phyloP scores from a whole-genome alignment of 495 filamentous ascomycete species.

The Bombardia bombarda region DNA sequence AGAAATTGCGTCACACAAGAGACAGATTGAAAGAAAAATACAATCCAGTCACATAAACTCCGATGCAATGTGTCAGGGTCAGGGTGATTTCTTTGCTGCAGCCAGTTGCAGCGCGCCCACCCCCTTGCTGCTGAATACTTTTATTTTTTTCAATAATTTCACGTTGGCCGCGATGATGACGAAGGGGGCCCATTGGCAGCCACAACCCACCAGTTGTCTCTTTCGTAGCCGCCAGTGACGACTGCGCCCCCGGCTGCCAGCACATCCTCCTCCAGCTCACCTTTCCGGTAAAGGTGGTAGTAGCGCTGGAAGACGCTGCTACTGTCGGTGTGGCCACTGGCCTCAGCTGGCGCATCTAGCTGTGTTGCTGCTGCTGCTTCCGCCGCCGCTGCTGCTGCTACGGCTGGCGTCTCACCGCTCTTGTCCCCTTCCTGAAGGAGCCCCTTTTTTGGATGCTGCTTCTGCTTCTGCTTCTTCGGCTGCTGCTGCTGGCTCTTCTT shows the following conservation, averaged over 20 bases:
- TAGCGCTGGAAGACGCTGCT: conserved; percentile 77
- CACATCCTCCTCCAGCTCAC: conserved; percentile 81
- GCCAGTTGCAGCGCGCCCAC: neutral
- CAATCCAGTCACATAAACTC: neutral
- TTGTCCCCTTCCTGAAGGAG: conserved; percentile 5
- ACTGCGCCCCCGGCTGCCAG: conserved; percentile 65
- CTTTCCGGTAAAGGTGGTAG: conserved; percentile 86
- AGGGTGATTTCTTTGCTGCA: neutral
- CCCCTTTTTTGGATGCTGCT: conserved; percentile 2
- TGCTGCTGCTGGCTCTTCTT: conserved; percentile 22
- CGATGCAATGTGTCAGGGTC: neutral
- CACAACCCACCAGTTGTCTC: conserved; percentile 93
- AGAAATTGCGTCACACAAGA: conserved; percentile 1
- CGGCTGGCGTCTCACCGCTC: conserved; percentile 15
- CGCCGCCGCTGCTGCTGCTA: conserved; percentile 4
- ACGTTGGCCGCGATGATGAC: neutral
- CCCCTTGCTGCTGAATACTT: too few relatives aligned
- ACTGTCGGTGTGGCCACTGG: conserved; percentile 21
- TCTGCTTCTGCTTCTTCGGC: conserved; percentile 6
- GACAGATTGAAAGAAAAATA: neutral
- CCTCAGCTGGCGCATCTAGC: neutral
- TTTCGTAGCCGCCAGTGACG: conserved; percentile 82
- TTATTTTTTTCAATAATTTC: too few relatives aligned
- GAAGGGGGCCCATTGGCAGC: conserved; percentile 18
- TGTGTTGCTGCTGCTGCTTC: neutral